A percentile compares a stretch with the other conserved stretches of the same genome.
Evolutionary conservation across 495 filamentous ascomycete species (phyloP).

Genomic region (Hypoxylon lienhwacheense): DNA sequence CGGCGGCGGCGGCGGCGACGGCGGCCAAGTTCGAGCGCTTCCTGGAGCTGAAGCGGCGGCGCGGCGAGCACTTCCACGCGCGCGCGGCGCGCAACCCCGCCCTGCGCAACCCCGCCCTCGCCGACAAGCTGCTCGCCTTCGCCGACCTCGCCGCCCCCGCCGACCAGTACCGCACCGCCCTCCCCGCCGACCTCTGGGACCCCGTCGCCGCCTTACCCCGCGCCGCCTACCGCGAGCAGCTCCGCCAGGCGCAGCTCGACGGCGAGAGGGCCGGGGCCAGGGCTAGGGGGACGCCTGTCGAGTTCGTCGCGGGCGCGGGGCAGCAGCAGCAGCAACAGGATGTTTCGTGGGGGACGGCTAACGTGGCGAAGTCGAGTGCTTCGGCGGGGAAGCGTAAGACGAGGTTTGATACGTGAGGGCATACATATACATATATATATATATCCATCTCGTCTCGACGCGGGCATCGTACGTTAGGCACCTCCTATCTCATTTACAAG

Average conservation of each 20-base stretch:
- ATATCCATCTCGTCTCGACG: too few relatives aligned
- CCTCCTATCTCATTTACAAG: not conserved
- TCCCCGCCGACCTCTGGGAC: slow-evolving; percentile 69
- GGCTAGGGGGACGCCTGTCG: slow-evolving; percentile 57
- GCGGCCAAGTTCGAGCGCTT: slow-evolving; percentile 82
- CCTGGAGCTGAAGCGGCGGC: slow-evolving; percentile 77
- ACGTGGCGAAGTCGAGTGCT: slow-evolving; percentile 46
- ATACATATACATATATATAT: too few relatives aligned
- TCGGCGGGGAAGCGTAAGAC: slow-evolving; percentile 52
- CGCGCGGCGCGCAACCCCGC: slow-evolving; percentile 70
- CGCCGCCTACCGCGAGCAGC: slow-evolving; percentile 72
- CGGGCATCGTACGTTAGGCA: too few relatives aligned
- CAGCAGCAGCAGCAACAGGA: slow-evolving; percentile 31
- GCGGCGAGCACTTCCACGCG: slow-evolving; percentile 90
- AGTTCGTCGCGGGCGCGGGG: slow-evolving; percentile 64
- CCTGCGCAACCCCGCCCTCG: slow-evolving; percentile 77
- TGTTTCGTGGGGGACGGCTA: slow-evolving; percentile 42
- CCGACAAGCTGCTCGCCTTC: slow-evolving; percentile 79
- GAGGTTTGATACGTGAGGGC: slow-evolving; percentile 53
- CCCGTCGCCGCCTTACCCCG: slow-evolving; percentile 61
- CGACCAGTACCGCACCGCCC: slow-evolving; percentile 72
- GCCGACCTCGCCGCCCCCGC: slow-evolving; percentile 62
- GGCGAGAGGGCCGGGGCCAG: slow-evolving; percentile 59
- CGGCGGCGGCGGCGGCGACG: slow-evolving; percentile 58
- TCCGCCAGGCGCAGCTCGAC: slow-evolving; percentile 67